These are phyloP conservation scores for Leccinellum luteum DNA, from an alignment of 768 basidiomycete genomes.

Conservation along the genomic window DNA sequence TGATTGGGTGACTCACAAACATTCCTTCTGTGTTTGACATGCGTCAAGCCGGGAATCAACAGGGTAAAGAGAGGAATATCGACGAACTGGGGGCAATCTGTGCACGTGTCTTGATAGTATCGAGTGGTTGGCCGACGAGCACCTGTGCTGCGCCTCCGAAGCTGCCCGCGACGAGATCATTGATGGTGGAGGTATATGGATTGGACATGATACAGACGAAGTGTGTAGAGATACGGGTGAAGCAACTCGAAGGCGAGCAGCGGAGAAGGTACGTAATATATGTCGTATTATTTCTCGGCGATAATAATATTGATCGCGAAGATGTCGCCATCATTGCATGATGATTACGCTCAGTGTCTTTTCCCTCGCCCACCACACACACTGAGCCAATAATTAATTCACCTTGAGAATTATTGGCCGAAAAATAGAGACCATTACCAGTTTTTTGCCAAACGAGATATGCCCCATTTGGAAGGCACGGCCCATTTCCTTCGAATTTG, in stretches of 20 bases:
- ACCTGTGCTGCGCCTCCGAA: conserved; percentile 95
- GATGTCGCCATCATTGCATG: conserved; percentile 7
- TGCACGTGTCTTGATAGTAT: conserved; percentile 86
- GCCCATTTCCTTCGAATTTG: too few relatives aligned
- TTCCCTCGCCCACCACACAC: not conserved
- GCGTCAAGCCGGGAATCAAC: not conserved
- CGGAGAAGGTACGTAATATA: not conserved
- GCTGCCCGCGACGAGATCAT: conserved; percentile 86
- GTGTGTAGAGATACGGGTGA: not conserved
- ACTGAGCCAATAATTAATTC: too few relatives aligned
- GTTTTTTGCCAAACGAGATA: too few relatives aligned
- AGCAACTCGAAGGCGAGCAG: not conserved
- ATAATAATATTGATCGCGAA: not conserved
- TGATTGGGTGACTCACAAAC: conserved; percentile 72
- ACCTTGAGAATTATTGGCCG: too few relatives aligned
- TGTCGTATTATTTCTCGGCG: not conserved
- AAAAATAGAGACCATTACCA: too few relatives aligned
- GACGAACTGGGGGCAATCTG: conserved; percentile 80
- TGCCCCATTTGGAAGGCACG: too few relatives aligned
- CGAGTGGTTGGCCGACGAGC: conserved; percentile 88
- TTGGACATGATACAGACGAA: conserved; percentile 14
- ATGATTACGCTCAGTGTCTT: not conserved
- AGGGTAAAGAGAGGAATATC: conserved; percentile 5
- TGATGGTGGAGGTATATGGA: conserved; percentile 53
- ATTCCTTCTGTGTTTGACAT: conserved; percentile 57